These are phyloP conservation scores for Aspergillus pseudoterreus DNA, from an alignment of 2,329 filamentous ascomycete species.

Conservation along the genomic window DNA sequence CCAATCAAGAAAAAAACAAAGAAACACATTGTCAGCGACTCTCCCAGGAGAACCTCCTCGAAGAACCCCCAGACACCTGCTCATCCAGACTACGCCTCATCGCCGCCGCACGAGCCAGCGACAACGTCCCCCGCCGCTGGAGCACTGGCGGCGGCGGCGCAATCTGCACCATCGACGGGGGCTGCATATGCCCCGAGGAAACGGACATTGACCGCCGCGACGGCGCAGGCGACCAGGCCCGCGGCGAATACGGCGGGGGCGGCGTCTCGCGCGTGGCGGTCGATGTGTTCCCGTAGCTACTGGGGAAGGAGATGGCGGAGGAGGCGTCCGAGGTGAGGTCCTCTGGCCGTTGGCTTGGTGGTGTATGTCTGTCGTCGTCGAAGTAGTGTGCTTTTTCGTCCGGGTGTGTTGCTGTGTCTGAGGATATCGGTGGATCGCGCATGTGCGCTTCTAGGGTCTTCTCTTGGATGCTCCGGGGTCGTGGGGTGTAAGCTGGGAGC, in stretches of 20 bases:
- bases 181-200: conserved; percentile 17
- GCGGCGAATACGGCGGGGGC: conserved; percentile 40
- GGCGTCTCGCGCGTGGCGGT: conserved; percentile 42
- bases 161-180: conserved; percentile 22
- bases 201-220: conserved; percentile 30
- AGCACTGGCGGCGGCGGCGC: conserved; percentile 25
- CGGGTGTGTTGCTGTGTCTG: conserved; percentile 9
- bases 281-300: conserved; percentile 43
- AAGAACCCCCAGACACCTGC: not conserved
- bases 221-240: conserved; percentile 22
- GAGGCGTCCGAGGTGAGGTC: conserved; percentile 36
- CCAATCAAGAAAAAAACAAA: not conserved
- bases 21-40: conserved; percentile 14
- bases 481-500: conserved; percentile 40
- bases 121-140: conserved; percentile 12
- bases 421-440: conserved; percentile 28
- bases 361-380: conserved; percentile 9
- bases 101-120: not conserved
- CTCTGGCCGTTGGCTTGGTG: conserved; percentile 11
- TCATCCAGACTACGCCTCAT: conserved; percentile 5
- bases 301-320: conserved; percentile 40
- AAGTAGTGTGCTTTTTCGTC: conserved; percentile 33
- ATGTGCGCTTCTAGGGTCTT: conserved; percentile 37
- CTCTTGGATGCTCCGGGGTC: conserved; percentile 35
- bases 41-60: conserved; percentile 25